A percentile compares a stretch with the other conserved stretches of the same genome.
Conservation (phyloP, 257 asterid genomes). For the Ehretia macrophylla region DNA sequence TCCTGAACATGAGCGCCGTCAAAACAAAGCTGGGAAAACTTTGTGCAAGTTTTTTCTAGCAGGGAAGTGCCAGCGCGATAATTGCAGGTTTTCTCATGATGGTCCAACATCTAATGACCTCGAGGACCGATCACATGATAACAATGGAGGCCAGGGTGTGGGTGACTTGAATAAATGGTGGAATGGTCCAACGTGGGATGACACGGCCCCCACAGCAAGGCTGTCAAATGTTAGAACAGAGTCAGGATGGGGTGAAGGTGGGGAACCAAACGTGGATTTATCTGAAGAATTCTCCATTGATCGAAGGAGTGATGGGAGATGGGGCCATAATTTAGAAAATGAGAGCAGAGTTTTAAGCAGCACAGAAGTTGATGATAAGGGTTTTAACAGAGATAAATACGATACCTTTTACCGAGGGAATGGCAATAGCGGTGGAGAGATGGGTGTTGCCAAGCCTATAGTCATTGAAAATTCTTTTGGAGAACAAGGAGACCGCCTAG, state of each 20-base stretch:
- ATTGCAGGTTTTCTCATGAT: slow-evolving; percentile 63
- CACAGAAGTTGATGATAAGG: slow-evolving; percentile 22
- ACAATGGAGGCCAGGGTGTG: slow-evolving; percentile 25
- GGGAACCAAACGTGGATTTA: slow-evolving; percentile 18
- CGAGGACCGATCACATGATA: slow-evolving; percentile 27
- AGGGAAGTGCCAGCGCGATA: slow-evolving; percentile 57
- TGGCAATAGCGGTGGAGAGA: slow-evolving; percentile 26
- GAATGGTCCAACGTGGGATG: slow-evolving; percentile 48
- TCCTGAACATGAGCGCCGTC: slow-evolving; percentile 32
- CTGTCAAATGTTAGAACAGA: slow-evolving; percentile 23
- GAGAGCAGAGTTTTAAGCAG: slow-evolving; percentile 31
- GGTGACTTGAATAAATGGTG: slow-evolving; percentile 32
- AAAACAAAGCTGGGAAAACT: slow-evolving; percentile 35
- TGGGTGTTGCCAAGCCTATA: slow-evolving; percentile 27
- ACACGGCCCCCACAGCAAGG: slow-evolving; percentile 12
- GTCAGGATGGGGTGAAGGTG: slow-evolving; percentile 38
- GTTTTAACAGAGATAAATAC: slow-evolving; percentile 24
- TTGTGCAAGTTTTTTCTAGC: slow-evolving; percentile 65
- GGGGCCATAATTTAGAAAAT: slow-evolving; percentile 20
- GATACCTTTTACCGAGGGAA: slow-evolving; percentile 21
- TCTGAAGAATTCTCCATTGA: slow-evolving; percentile 22
- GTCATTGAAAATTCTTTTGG: slow-evolving; percentile 21
- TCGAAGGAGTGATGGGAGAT: slow-evolving; percentile 24
- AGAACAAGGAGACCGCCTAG: slow-evolving; percentile 21
- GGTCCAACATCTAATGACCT: slow-evolving; percentile 26